Base-by-base conservation (phyloP, 371 early-diverging fungal species). In the Parasitella parasitica region DNA sequence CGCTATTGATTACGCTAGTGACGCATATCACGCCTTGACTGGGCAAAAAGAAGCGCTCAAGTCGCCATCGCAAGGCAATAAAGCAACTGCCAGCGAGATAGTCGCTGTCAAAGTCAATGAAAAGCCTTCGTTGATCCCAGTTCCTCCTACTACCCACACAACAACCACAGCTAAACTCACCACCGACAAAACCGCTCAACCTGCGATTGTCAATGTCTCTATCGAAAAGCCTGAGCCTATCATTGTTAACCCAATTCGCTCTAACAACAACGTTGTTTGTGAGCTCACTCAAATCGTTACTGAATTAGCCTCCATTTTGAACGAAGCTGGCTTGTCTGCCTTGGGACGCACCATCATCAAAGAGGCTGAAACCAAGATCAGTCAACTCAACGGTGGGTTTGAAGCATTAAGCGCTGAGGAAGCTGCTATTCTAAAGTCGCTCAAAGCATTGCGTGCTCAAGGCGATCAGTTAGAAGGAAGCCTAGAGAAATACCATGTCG, bases 261-360 rank as follows among this genome's bases (percentile, higher is more conserved):
- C 68, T 9, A 53, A 70, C 41, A 66, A 70, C 18, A 30, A 61
- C 4, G 20, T 52, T 8, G 61, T 73, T 16, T 49, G 64, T 30
- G 63, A 75, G 41, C 57, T 75, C 3, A 59, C 69, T 12, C 61
- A 63, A 36, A 66, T 68, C 28, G 64, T 75, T 2, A 32, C 43
- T 32, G 75, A 75, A 43, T 59, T 75, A 8, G 67, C 67, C 15
- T 59, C 66, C n/a, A 71, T 75, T 30, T 59, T 75, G 38, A 75
- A 75, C 28, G 58, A 71, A 18, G 43, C 75, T 34, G 75, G 75
- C 15, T 59, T 75, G 16, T 65, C 71, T n/a, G 69, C 64, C 12
- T 61, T 71, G 34, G 71, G 71, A 39, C 69, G 69, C 18, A 50
- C 65, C 11, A 46, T 75, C 32, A 71, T 75, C 6, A 55, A 52